Evolutionary conservation across 2,329 filamentous ascomycete species (phyloP).

Genomic region (Mycosphaerella arachidis): DNA sequence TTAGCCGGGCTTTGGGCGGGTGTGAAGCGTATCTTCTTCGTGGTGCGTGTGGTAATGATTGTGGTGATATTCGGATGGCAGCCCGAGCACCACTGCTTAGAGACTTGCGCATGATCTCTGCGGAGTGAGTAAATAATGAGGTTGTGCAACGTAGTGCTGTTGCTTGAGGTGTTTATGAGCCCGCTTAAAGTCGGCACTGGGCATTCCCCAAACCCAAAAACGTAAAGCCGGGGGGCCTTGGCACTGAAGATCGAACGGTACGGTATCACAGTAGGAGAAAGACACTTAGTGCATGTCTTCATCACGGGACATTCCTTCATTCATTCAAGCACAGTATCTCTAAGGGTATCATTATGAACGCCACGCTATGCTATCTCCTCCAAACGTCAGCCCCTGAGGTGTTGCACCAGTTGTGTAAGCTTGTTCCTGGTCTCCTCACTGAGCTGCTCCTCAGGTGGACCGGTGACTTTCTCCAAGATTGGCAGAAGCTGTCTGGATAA

Average conservation of each 20-base stretch:
- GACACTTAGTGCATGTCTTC: neutral
- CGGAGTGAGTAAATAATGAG: neutral
- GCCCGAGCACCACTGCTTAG: neutral
- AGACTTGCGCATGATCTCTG: neutral
- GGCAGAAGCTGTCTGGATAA: constrained; percentile 66
- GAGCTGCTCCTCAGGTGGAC: constrained; percentile 69
- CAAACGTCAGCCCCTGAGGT: constrained; percentile 20
- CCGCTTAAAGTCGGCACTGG: neutral
- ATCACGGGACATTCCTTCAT: neutral
- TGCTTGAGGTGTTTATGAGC: neutral
- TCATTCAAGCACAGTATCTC: neutral
- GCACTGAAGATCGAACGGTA: neutral
- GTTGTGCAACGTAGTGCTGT: neutral
- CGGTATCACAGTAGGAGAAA: no score
- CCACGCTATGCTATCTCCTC: neutral
- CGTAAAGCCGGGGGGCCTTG: neutral
- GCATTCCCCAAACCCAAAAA: neutral
- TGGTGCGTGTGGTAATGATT: neutral
- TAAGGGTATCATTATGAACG: constrained; percentile 2
- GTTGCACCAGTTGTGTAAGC: constrained; percentile 60
- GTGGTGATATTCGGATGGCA: neutral
- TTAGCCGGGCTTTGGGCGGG: constrained; percentile 59
- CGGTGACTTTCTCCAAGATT: constrained; percentile 68
- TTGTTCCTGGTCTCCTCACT: constrained; percentile 65
- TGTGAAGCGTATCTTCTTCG: constrained; percentile 44